Evolutionary conservation across 257 asterid genomes (phyloP), one percentile per base, ranked within the genome.

Genomic region (Pogostemon cablin): DNA sequence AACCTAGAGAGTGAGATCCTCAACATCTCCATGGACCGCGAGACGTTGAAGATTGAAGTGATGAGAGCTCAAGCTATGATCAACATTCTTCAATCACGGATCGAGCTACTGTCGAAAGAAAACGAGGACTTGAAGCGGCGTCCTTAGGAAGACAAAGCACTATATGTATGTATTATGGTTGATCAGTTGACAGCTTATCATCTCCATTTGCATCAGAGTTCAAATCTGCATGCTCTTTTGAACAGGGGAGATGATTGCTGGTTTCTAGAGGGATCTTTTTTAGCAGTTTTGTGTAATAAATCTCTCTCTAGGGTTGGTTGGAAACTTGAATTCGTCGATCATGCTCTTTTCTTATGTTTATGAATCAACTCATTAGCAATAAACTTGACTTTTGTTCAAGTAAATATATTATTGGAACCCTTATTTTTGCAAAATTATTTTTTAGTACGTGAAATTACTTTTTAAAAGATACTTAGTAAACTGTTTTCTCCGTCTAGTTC

Each of bases 1-100:
- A 87, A 91, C 57, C 80, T 93, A 2, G 99, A 93, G 86, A 86
- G 80, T 9, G 96, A 88, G 89, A 86, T 91, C 49, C 78, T 91
- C 37, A 91, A 88, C 17, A 90, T 87, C 4, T 86, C 98, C 57
- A 87, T 89, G 97, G 99, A 91, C 74, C 72, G 96, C 77, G 99
- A 93, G 82, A 89, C 91, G 0, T 48, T 85, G 75, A 93, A 88
- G 93, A 87, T 93, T 76, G 99, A 93, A 75, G 85, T 93, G 91
- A 91, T 91, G 96, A 84, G 99, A 60, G 96, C 96, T 37, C 90
- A 93, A 50, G 96, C 97, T 0, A 89, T 91, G 95, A 93, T 93
- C 80, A 86, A 87, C 84, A 75, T 89, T 70, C 96, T 93, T 72
- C 98, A 93, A 67, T 85, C 96, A 0, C 88, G 87, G 12, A 72